phyloP scores from a whole-genome alignment of 2,329 filamentous ascomycete species.

The Epichloe typhina region DNA sequence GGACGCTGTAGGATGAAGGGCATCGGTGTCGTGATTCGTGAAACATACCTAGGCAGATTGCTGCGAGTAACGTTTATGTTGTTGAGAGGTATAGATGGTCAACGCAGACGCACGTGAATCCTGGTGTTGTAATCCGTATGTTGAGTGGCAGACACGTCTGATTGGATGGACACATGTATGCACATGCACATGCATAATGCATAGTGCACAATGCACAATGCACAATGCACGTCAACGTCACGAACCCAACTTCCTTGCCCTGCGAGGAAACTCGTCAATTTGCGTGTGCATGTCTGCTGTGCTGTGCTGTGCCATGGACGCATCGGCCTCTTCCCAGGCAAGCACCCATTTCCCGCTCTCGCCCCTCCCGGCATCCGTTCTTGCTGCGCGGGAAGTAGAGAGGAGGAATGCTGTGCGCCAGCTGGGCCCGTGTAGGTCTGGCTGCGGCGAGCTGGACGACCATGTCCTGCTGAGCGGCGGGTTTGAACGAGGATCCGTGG shows the following conservation, averaged over 20 bases:
- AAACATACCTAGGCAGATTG: constrained; percentile 10
- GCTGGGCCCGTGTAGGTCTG: constrained; percentile 24
- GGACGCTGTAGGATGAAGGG: background rate
- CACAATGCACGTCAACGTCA: too few relatives aligned
- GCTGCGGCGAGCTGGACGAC: constrained; percentile 35
- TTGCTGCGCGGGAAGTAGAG: constrained; percentile 26
- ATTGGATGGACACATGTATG: background rate
- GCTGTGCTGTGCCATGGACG: background rate
- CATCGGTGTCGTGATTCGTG: constrained; percentile 1
- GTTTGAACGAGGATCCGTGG: constrained; percentile 35
- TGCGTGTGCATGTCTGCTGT: background rate
- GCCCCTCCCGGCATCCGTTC: constrained; percentile 30
- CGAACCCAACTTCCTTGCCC: too few relatives aligned
- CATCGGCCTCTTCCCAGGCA: constrained; percentile 21
- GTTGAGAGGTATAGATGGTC: background rate
- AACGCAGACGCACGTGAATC: background rate
- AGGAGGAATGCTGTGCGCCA: constrained; percentile 18
- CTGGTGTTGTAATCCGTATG: background rate
- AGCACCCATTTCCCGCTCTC: constrained; percentile 31
- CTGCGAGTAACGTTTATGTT: constrained; percentile 8
- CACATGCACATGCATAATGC: too few relatives aligned
- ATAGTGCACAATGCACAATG: too few relatives aligned
- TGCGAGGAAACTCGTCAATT: too few relatives aligned
- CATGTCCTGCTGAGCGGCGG: constrained; percentile 35
- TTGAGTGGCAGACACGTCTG: background rate